Base-by-base conservation (phyloP, 306 rosid genomes). In the Calophaca sinica region DNA sequence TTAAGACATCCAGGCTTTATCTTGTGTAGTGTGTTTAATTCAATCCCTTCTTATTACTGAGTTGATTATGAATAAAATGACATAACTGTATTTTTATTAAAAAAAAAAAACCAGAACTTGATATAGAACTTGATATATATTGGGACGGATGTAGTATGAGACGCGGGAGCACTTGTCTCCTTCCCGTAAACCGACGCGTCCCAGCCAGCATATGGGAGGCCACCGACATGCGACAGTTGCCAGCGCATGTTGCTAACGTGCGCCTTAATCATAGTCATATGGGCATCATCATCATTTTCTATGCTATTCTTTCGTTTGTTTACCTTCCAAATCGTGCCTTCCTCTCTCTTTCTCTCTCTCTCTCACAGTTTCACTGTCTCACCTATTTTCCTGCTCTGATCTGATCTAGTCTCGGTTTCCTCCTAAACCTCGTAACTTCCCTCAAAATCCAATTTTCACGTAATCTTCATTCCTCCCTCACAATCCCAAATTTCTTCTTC, bases 161-260 rank as follows among this genome's bases (percentile, higher is more conserved):
- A 20, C 26, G 26, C 26, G 26, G 26, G 26, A 20, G 26, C 1
- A 20, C 26, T 20, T 20, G 26, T 20, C 26, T 20, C 26, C 26
- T 20, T 20, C 26, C 26, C 26, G 26, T 20, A 20, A 20, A 20
- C 26, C 26, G 26, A 20, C 26, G 1, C 26, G 26, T 20, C 26
- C 36, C 36, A 33, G 36, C 36, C 31, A 62, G n/a, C 48, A 72
- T 54, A 72, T 86, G 87, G 60, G 6, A 68, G 71, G 84, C 65
- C 73, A 89, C 96, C 94, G 94, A 89, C 96, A 84, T 2, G 1
- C 45, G 59, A 72, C 85, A 50, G 32, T 48, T 13, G 48, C 39
- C 44, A 39, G 76, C 84, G 36, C 83, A 76, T 71, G 69, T 70
- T 61, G 63, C 89, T 87, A 87, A 81, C 79, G 54, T 86, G 89